Percentiles rank a stretch among this genome's conserved stretches.
Evolutionary conservation across 2,329 filamentous ascomycete genomes (phyloP).

Genomic region (Trichoderma arundinaceum): DNA sequence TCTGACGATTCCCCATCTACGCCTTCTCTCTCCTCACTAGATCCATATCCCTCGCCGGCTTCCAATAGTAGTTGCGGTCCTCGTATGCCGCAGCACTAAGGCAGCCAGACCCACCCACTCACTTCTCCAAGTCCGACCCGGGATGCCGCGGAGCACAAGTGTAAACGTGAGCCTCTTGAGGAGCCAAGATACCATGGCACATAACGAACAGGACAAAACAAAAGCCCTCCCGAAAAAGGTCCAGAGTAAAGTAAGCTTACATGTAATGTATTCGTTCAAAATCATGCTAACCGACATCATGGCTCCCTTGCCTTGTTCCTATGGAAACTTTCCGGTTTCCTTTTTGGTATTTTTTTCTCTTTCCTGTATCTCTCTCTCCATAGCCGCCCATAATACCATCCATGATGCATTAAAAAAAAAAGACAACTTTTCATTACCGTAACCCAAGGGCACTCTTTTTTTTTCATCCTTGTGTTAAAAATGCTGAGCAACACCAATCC

Average conservation of each 20-base stretch:
- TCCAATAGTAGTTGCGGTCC: neutral
- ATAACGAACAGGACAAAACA: too few species aligned
- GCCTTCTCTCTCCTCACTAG: neutral
- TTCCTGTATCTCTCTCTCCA: conserved; percentile 9
- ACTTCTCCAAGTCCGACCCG: too few species aligned
- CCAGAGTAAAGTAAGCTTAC: conserved; percentile 17
- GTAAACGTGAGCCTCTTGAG: neutral
- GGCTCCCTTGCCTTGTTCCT: neutral
- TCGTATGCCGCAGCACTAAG: neutral
- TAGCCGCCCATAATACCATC: neutral
- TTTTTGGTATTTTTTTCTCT: neutral
- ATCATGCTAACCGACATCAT: conserved; percentile 14
- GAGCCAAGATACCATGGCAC: too few species aligned
- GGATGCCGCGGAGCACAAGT: neutral
- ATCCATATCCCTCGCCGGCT: neutral
- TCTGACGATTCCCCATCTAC: neutral
- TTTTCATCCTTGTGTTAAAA: conserved; percentile 14
- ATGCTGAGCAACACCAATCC: conserved; percentile 26
- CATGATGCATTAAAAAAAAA: conserved; percentile 1
- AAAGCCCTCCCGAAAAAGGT: neutral
- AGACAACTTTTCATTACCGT: conserved; percentile 29
- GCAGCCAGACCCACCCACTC: neutral
- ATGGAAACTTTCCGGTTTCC: neutral
- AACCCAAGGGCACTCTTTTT: conserved; percentile 5
- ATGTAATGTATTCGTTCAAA: conserved; percentile 14